Evolutionary conservation across 805 yeast species (phyloP).

Genomic region (Cyberlindnera saturnus): DNA sequence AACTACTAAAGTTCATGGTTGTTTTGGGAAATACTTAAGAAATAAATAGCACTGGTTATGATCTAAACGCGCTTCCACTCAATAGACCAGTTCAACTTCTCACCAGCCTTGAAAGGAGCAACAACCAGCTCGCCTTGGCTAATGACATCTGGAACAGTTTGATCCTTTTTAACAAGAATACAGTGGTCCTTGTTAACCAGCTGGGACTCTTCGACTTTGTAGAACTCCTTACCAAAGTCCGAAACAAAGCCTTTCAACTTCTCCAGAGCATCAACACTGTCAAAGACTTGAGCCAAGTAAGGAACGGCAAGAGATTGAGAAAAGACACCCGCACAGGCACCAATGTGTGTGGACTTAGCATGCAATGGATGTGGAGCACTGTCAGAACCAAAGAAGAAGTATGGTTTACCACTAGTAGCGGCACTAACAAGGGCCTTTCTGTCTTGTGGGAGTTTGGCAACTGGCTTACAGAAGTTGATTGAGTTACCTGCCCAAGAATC

Average conservation of each 20-base stretch:
- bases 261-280: constrained; percentile 53
- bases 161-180: constrained; percentile 47
- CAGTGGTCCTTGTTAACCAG: constrained; percentile 42
- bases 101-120: constrained; percentile 86
- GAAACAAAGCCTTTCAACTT: constrained; percentile 70
- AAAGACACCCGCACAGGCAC: constrained; percentile 97
- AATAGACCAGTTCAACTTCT: constrained; percentile 60
- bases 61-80: constrained; percentile 49
- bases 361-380: constrained; percentile 94
- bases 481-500: constrained; percentile 98
- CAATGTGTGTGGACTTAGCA: constrained; percentile 67
- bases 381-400: constrained; percentile 94
- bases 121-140: constrained; percentile 42
- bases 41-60: constrained; percentile 1
- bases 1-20: constrained; percentile 42
- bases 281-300: constrained; percentile 85
- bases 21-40: constrained; percentile 38
- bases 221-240: constrained; percentile 67
- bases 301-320: constrained; percentile 80
- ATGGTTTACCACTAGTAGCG: constrained; percentile 87
- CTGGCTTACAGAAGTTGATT: constrained; percentile 94
- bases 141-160: constrained; percentile 54
- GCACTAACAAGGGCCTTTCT: constrained; percentile 76
- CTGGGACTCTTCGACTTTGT: constrained; percentile 44
- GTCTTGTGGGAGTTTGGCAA: constrained; percentile 88